Evolutionary conservation across 306 rosid species (phyloP).

Genomic region (Macrotyloma uniflorum): DNA sequence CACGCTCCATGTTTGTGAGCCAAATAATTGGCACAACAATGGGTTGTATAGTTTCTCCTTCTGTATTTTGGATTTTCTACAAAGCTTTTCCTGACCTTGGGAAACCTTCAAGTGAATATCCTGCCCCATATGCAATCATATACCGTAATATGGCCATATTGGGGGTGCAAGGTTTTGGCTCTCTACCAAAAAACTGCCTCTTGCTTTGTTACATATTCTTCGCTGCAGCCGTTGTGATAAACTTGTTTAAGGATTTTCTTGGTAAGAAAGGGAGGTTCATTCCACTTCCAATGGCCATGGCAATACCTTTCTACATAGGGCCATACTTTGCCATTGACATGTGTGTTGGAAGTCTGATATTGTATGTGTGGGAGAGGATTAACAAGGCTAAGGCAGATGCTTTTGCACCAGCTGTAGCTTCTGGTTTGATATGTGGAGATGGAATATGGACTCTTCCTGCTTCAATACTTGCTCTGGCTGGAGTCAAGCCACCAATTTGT

Average conservation of each 20-base stretch:
- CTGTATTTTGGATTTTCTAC: slow-evolving; percentile 60
- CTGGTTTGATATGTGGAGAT: slow-evolving; percentile 66
- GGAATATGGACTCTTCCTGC: slow-evolving; percentile 62
- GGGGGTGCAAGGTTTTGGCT: slow-evolving; percentile 50
- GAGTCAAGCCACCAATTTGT: slow-evolving; percentile 64
- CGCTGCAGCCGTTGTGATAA: slow-evolving; percentile 40
- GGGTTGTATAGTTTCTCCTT: slow-evolving; percentile 60
- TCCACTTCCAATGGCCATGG: slow-evolving; percentile 66
- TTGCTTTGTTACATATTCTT: slow-evolving; percentile 50
- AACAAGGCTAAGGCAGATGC: slow-evolving; percentile 56
- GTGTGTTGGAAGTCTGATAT: slow-evolving; percentile 59
- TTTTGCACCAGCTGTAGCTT: slow-evolving; percentile 57
- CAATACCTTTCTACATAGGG: slow-evolving; percentile 60
- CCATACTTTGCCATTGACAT: slow-evolving; percentile 58
- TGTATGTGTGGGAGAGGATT: slow-evolving; percentile 49
- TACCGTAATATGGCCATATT: slow-evolving; percentile 55
- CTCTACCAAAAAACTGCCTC: slow-evolving; percentile 51
- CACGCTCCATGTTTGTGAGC: slow-evolving; percentile 61
- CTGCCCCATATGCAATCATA: slow-evolving; percentile 45
- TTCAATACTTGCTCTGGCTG: slow-evolving; percentile 54
- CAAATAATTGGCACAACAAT: slow-evolving; percentile 56
- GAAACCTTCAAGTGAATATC: slow-evolving; percentile 43
- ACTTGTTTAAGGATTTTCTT: slow-evolving; percentile 43
- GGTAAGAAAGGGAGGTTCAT: slow-evolving; percentile 53
- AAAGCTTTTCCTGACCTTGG: slow-evolving; percentile 56